phyloP scores from a whole-genome alignment of 257 asterid genomes.

The Thymus quinquecostatus region DNA sequence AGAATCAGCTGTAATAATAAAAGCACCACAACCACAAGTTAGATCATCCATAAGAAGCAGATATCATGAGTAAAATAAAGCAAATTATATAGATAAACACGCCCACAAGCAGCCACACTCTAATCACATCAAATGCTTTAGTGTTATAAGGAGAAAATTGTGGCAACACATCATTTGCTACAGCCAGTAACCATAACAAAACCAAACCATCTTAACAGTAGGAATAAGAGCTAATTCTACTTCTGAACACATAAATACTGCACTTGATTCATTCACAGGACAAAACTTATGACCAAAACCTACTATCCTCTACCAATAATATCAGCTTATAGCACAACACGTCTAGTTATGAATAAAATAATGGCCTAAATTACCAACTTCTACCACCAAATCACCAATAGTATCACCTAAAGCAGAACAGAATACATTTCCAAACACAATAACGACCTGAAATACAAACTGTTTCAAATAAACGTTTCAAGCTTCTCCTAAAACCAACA shows the following conservation, averaged over 20 bases:
- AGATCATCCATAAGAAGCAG: slow-evolving; percentile 9
- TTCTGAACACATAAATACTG: not conserved
- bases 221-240: not conserved
- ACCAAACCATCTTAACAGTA: not conserved
- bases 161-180: not conserved
- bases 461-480: not conserved
- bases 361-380: too few species aligned
- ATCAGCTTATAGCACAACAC: too few species aligned
- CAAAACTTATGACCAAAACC: too few species aligned
- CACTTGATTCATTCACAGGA: not conserved
- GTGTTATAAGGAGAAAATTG: not conserved
- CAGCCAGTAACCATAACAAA: not conserved
- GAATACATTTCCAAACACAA: not conserved
- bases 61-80: not conserved
- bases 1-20: slow-evolving; percentile 28
- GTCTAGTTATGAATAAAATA: too few species aligned
- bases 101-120: not conserved
- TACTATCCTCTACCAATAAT: too few species aligned
- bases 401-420: not conserved
- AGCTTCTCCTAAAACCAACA: not conserved
- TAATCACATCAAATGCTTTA: not conserved
- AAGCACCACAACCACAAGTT: slow-evolving; percentile 23
- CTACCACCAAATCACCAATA: too few species aligned
- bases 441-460: not conserved
- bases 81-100: not conserved